Conservation (phyloP, 1,284 basidiomycete genomes). For the Ustilago vetiveriae region DNA sequence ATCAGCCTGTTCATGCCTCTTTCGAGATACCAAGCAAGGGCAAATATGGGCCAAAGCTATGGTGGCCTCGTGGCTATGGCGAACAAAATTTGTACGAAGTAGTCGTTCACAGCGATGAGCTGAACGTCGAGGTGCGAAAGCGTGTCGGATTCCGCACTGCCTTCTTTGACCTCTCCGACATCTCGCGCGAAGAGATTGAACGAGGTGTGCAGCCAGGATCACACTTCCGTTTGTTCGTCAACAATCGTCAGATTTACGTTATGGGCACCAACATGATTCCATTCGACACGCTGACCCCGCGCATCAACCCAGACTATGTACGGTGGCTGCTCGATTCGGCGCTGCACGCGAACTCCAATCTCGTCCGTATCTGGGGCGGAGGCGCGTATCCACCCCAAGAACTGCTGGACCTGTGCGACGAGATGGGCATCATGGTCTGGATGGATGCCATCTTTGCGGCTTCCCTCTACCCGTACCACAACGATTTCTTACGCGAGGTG, state of each 20-base stretch:
- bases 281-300: slow-evolving; percentile 40
- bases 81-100: slow-evolving; percentile 44
- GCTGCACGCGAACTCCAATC: slow-evolving; percentile 36
- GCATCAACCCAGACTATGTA: slow-evolving; percentile 25
- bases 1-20: slow-evolving; percentile 13
- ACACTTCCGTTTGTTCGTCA: slow-evolving; percentile 50
- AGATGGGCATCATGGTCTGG: slow-evolving; percentile 75
- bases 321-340: slow-evolving; percentile 47
- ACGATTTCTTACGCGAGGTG: slow-evolving; percentile 71
- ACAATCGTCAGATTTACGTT: slow-evolving; percentile 42
- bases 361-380: slow-evolving; percentile 60
- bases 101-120: slow-evolving; percentile 20
- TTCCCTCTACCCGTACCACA: slow-evolving; percentile 69
- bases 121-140: slow-evolving; percentile 8
- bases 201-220: slow-evolving; percentile 39
- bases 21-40: slow-evolving; percentile 38
- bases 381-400: slow-evolving; percentile 59
- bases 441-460: slow-evolving; percentile 75
- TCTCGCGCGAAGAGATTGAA: slow-evolving; percentile 23
- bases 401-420: slow-evolving; percentile 74
- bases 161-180: slow-evolving; percentile 41
- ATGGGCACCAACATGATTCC: slow-evolving; percentile 52
- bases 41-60: slow-evolving; percentile 35
- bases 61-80: slow-evolving; percentile 55
- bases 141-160: slow-evolving; percentile 56